These are phyloP conservation scores for Metschnikowia rubicola DNA, from an alignment of 805 yeast genomes.

Conservation along the genomic window DNA sequence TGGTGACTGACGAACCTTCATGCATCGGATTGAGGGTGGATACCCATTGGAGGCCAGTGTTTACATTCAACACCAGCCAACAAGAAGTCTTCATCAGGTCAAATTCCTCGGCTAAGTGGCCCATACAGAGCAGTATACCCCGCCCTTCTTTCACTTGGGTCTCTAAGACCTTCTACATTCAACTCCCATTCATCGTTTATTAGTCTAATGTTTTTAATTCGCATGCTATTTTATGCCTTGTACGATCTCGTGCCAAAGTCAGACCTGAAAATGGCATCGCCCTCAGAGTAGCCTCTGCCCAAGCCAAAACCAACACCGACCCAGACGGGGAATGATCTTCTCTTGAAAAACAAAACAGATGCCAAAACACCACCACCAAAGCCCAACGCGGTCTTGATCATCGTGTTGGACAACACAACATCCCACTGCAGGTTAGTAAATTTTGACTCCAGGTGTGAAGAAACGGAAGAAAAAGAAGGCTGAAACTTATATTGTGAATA, in stretches of 20 bases:
- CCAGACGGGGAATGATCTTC: slow-evolving; percentile 98
- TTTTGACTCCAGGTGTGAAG: background rate
- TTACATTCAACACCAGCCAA: too few relatives aligned
- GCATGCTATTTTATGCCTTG: slow-evolving; percentile 46
- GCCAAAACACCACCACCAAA: slow-evolving; percentile 95
- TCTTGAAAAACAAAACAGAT: slow-evolving; percentile 82
- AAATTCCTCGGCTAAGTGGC: too few relatives aligned
- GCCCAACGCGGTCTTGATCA: slow-evolving; percentile 94
- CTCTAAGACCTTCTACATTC: too few relatives aligned
- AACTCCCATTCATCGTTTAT: background rate
- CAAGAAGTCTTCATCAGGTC: too few relatives aligned
- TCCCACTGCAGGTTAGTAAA: slow-evolving; percentile 61
- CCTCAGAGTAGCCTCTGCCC: slow-evolving; percentile 98
- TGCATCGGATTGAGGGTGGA: too few relatives aligned
- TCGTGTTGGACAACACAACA: slow-evolving; percentile 86
- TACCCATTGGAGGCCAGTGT: too few relatives aligned
- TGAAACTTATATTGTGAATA: too few relatives aligned
- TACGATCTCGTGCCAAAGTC: slow-evolving; percentile 71
- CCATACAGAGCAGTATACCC: too few relatives aligned
- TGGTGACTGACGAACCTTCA: too few relatives aligned
- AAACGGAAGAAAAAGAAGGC: background rate
- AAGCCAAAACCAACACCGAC: slow-evolving; percentile 95
- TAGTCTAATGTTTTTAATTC: slow-evolving; percentile 2
- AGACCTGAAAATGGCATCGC: slow-evolving; percentile 92
- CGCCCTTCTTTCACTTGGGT: too few relatives aligned